A percentile compares a stretch with the other conserved stretches of the same genome.
Evolutionary conservation across 2,329 filamentous ascomycete species (phyloP).

Genomic region (Hymenoscyphus salicellus): DNA sequence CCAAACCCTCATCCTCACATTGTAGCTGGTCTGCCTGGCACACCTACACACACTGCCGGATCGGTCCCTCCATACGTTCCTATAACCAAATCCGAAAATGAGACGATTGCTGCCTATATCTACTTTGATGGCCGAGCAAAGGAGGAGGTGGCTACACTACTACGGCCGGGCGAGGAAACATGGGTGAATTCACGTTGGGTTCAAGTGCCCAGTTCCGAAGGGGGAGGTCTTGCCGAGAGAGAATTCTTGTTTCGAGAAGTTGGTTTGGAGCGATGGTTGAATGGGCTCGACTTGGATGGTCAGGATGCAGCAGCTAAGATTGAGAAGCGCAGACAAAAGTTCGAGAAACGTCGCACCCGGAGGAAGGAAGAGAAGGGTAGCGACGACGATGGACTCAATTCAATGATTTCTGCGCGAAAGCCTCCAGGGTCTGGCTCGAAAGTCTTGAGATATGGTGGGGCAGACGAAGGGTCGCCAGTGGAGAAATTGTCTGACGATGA

Average conservation of each 20-base stretch:
- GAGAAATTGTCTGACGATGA: constrained; percentile 63
- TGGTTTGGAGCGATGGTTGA: constrained; percentile 91
- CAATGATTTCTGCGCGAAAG: constrained; percentile 25
- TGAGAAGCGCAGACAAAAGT: constrained; percentile 82
- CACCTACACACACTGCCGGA: constrained; percentile 48
- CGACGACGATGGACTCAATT: constrained; percentile 40
- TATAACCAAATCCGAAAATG: constrained; percentile 87
- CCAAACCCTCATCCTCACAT: constrained; percentile 79
- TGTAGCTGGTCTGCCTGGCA: constrained; percentile 67
- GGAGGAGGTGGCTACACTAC: constrained; percentile 91
- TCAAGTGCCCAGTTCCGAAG: constrained; percentile 84
- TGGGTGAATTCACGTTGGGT: constrained; percentile 99
- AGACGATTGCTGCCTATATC: constrained; percentile 97
- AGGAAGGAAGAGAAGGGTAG: constrained; percentile 53
- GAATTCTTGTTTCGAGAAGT: constrained; percentile 98
- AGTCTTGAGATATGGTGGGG: constrained; percentile 79
- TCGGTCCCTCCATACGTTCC: constrained; percentile 83
- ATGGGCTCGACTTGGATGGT: constrained; percentile 90
- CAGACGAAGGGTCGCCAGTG: constrained; percentile 70
- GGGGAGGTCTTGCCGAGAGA: constrained; percentile 88
- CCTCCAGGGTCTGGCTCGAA: constrained; percentile 39
- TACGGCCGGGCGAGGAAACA: constrained; percentile 91
- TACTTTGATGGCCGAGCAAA: constrained; percentile 96
- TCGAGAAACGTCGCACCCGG: constrained; percentile 64
- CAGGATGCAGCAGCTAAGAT: constrained; percentile 87